Conservation (phyloP, 148 eudicot species). For the Beta vulgaris region DNA sequence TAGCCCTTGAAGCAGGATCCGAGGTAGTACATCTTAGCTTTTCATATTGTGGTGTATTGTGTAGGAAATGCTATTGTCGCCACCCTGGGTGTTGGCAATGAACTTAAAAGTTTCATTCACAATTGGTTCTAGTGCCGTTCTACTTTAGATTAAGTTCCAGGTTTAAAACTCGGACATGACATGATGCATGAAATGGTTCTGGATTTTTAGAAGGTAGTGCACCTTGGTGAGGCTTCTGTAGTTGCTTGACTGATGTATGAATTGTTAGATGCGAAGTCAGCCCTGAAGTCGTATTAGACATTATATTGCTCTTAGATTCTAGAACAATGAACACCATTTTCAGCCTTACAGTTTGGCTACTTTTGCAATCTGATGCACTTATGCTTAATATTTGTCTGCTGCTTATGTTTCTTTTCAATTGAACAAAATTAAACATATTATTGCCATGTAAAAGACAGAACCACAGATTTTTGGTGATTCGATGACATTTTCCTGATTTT, state of each 20-base stretch:
- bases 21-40: constrained; percentile 47
- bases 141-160: no score
- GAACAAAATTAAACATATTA: neutral
- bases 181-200: neutral
- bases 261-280: no score
- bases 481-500: neutral
- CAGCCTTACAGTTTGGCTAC: neutral
- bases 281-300: neutral
- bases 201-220: no score
- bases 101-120: neutral
- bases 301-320: neutral
- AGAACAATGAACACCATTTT: neutral
- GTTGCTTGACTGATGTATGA: no score
- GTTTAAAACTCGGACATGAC: neutral
- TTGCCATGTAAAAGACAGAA: neutral
- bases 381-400: neutral
- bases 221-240: no score
- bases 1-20: constrained; percentile 78
- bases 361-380: no score
- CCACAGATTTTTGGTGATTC: neutral
- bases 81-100: neutral
- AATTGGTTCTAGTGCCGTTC: no score
- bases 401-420: neutral
- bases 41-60: neutral
- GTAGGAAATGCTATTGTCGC: neutral